Evolutionary conservation across 2,329 filamentous ascomycete genomes (phyloP), one percentile per base, ranked within the genome.

Genomic region (Claviceps citrina): DNA sequence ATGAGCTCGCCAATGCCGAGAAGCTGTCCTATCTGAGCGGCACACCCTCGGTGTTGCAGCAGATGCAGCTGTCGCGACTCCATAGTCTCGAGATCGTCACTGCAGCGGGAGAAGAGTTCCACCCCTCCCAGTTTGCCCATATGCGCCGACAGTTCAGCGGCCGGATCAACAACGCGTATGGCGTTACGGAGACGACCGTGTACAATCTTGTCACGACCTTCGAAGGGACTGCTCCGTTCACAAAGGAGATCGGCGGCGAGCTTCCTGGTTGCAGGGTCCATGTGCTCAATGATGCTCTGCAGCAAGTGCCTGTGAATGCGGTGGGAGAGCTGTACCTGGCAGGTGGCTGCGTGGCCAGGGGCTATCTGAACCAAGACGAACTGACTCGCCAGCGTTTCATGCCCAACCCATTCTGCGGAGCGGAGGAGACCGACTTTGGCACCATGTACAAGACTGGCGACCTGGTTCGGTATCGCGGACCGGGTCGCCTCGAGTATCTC

Each of bases 391-490:
- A 38, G 35, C 27, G 38, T 5, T 46, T 46, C 36, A 22, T 34
- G 4, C 9, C 12, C 24, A 39, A 42, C 22, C 40, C 40, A 27
- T 41, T 43, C 27, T 28, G 8, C 24, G 19, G 9, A 28, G 7
- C 10, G 2, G 25, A 10, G 22, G 25, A 20, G 24, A 4, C 8
- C 16, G 30, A 8, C 12, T 26, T 18, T 26, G 39, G 20, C 30
- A 36, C 37, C 12, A 43, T 48, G 39, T 46, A 47, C 26, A 39
- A 42, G 12, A 47, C 44, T 5, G 46, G 46, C 3, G 46, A 46
- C 24, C 24, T 47, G 27, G 46, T 40, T 15, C 44, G 46, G 8
- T 47, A 34, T 31, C 31, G 42, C 7, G 41, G 34, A 4, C 38
- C 25, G 6, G 46, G 46, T 8, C 34, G 39, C 12, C 34, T 49